Base-by-base conservation (phyloP, 1,139 yeast genomes). In the Suhomyces anneliseae region DNA sequence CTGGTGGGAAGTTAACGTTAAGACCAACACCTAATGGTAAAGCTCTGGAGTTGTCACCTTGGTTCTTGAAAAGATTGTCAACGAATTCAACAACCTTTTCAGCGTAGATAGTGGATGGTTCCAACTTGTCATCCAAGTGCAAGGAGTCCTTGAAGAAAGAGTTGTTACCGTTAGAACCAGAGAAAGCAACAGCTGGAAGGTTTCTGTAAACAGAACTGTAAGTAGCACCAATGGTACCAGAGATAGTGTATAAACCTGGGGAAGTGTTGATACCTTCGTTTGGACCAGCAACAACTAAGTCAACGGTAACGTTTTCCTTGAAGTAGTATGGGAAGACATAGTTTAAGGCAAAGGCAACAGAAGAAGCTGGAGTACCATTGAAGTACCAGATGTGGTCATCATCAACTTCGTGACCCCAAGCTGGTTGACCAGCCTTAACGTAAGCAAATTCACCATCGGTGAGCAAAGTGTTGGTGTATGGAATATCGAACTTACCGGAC, bases 401-500 rank as follows among this genome's bases (percentile, higher is more conserved):
- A 49, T 65, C 58, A 14, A 55, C 64, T 59, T 75, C 80, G 50
- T 73, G 76, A 48, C 75, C 78, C 78, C 78, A 75, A 35, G 78
- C 66, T 50, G 80, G 79, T 32, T 68, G 66, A 38, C 80, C 80
- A 35, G 65, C 65, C 46, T 64, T 62, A 50, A 67, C 72, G 57
- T 75, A 74, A 47, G 55, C 59, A 52, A 74, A 75, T 50, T 71
- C 78, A 51, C 78, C 79, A 50, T 71, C 67, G 33, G 69, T 62
- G 49, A 66, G 61, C 59, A 79, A 72, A 24, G 67, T 71, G 47
- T 68, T 61, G 43, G 74, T 60, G 45, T 65, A 54, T 35, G 85
- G 81, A 49, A 77, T 59, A 46, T 66, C 70, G 55, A 81, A 81
- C 52, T 72, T 74, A 47, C 85, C 85, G 54, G 81, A 79, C 65